phyloP scores from a whole-genome alignment of 306 rosid genomes.

The Fagus sylvatica region DNA sequence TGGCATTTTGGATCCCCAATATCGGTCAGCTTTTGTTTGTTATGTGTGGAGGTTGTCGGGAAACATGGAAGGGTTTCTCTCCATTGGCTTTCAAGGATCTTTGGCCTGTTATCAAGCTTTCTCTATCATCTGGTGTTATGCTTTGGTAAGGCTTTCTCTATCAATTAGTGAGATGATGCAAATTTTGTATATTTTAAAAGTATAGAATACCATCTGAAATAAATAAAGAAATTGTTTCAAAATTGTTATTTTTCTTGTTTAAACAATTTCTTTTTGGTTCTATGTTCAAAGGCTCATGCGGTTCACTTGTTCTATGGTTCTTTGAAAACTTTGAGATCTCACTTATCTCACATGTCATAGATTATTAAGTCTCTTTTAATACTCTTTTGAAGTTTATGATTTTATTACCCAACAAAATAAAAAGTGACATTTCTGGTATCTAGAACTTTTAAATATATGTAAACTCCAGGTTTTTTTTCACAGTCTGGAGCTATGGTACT shows the following conservation, averaged over 20 bases:
- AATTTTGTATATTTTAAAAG: too few species aligned
- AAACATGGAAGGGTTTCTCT: slow-evolving; percentile 66
- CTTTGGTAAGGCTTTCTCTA: slow-evolving; percentile 41
- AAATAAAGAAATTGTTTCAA: too few species aligned
- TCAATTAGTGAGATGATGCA: too few species aligned
- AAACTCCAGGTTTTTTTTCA: slow-evolving; percentile 5
- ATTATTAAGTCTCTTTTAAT: too few species aligned
- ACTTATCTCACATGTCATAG: neutral
- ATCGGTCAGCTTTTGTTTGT: slow-evolving; percentile 50
- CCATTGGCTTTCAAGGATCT: slow-evolving; percentile 57
- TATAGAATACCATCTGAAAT: too few species aligned
- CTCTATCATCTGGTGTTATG: slow-evolving; percentile 63
- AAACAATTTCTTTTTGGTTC: too few species aligned
- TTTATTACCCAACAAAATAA: too few species aligned
- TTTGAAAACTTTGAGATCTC: neutral
- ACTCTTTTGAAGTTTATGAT: neutral
- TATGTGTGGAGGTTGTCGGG: slow-evolving; percentile 45
- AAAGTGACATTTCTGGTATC: neutral
- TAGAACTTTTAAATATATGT: slow-evolving; percentile 3
- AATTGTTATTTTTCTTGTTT: too few species aligned
- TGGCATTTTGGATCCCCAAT: slow-evolving; percentile 60
- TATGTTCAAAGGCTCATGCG: too few species aligned
- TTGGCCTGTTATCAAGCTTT: slow-evolving; percentile 56
- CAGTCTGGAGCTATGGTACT: slow-evolving; percentile 72
- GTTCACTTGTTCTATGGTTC: too few species aligned